Evolutionary conservation across 768 basidiomycete genomes (phyloP), one percentile per base, ranked within the genome.

Genomic region (Suillus weaverae): DNA sequence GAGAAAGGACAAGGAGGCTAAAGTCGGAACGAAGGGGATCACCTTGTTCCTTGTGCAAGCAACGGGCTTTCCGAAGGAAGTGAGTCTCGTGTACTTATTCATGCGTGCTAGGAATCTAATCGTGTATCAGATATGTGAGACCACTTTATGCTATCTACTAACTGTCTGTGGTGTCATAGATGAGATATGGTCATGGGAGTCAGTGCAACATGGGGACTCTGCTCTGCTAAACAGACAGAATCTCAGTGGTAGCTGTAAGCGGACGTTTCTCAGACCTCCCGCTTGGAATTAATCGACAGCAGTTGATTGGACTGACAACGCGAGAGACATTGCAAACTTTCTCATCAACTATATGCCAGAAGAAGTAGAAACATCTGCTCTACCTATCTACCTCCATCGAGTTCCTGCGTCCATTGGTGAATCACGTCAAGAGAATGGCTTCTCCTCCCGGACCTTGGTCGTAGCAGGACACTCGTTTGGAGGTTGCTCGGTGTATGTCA

Each of bases 61-160:
- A 3, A 95, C 91, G 74, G 94, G 95, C 2, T 89, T 95, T 69
- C 86, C 85, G 56, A 96, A 95, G 74, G 94, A 96, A 86, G 92
- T 87, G 61, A 36, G 84, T 67, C 41, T 43, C 14, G 16, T 20
- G 38, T 26, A 2, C 9, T 30, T 32, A 18, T 32, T 18, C 16
- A 32, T 16, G 36, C 38, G 36, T 5, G 14, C 36, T 10, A 13
- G 41, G 61, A 38, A 36, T 36, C 59, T 65, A 8, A 30, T 11
- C 2, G 18, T 54, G 30, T 30, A 11, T 51, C 69, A 96, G 93
- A 89, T 85, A 9, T 97, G 91, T 88, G 92, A 96, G 71, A 87
- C 91, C 0, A 82, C 83, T 20, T 66, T 97, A 1, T 72, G 73
- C 1, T 68, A 78, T 44, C 73, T 96, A 8, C 72, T 95, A 2